Evolutionary conservation across 163 green algal genomes (phyloP).

Genomic region (Scenedesmus sp.): DNA sequence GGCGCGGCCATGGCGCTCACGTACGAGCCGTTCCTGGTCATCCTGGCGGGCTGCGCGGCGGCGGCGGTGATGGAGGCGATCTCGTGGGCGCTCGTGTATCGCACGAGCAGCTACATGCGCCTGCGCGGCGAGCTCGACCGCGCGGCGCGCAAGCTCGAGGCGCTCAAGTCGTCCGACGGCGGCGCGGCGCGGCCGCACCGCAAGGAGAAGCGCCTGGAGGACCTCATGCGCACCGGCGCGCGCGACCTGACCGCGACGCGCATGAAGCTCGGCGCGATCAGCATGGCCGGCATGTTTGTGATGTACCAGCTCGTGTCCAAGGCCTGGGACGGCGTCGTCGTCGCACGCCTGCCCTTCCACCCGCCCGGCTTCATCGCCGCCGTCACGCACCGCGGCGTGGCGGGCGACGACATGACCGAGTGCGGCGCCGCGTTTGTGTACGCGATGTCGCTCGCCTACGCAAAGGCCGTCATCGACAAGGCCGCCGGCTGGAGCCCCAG

Average conservation of each 20-base stretch:
- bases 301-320: slow-evolving; percentile 5
- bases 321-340: slow-evolving; percentile 1
- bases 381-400: slow-evolving; percentile 27
- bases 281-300: background rate
- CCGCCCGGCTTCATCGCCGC: slow-evolving; percentile 11
- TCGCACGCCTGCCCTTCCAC: slow-evolving; percentile 34
- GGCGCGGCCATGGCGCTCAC: background rate
- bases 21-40: slow-evolving; percentile 4
- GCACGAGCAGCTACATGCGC: slow-evolving; percentile 2
- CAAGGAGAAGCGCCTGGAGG: slow-evolving; percentile 40
- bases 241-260: slow-evolving; percentile 17
- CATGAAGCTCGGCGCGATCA: slow-evolving; percentile 10
- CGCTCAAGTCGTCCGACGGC: slow-evolving; percentile 18
- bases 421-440: slow-evolving; percentile 33
- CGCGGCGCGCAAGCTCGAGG: slow-evolving; percentile 23
- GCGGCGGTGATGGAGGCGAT: background rate
- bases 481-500: slow-evolving; percentile 1
- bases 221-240: slow-evolving; percentile 8
- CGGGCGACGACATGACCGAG: slow-evolving; percentile 14
- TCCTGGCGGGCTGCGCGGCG: background rate
- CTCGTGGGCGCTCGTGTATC: slow-evolving; percentile 11
- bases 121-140: slow-evolving; percentile 31
- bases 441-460: background rate
- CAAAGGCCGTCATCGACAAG: slow-evolving; percentile 26
- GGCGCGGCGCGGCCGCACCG: background rate